Evolutionary conservation across 164 flowering plant genomes (phyloP), one percentile per base, ranked within the genome.

Genomic region (Magnolia officinalis): DNA sequence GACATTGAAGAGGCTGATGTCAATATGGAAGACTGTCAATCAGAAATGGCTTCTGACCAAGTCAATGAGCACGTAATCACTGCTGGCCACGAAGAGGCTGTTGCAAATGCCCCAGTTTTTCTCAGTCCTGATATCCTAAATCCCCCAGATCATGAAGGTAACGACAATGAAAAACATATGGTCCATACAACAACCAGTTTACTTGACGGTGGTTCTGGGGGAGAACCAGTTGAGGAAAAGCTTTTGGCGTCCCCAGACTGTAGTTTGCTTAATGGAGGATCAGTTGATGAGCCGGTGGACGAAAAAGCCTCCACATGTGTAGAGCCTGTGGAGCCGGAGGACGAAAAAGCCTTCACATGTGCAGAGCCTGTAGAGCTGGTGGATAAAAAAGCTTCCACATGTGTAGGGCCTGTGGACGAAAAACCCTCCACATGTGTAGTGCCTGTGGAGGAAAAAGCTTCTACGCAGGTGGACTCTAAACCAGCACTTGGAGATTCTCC

Each of bases 1-100:
- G 84, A 9, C 64, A 51, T 77, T 61, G 90, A 85, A 67, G 91
- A 86, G 78, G 75, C 83, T 69, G 94, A 89, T 86, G 92, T 88
- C 74, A 83, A 82, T 64, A 92, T 90, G 97, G 90, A 90, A 77
- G 95, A 85, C 21, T 77, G 76, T 37, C 82, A 75, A 24, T 23
- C 66, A 51, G 77, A 75, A 77, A 21, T 71, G 50, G 63, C 70
- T 59, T 80, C 80, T n/a, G 87, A 84, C 74, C 85, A 79, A 63
- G 78, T 51, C 77, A 83, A 77, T 51, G 74, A 78, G 31, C 45
- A 37, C 6, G 45, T 37, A 37, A 37, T 37, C 45, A 37, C 45
- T 37, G 45, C 45, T 37, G 45, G 45, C 45, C 64, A 49, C 58
- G 75, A 13, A 14, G 78, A 80, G 80, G 49, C 79, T 71, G 71